Conservation (phyloP, 164 flowering plant genomes). For the Hamamelis virginiana region DNA sequence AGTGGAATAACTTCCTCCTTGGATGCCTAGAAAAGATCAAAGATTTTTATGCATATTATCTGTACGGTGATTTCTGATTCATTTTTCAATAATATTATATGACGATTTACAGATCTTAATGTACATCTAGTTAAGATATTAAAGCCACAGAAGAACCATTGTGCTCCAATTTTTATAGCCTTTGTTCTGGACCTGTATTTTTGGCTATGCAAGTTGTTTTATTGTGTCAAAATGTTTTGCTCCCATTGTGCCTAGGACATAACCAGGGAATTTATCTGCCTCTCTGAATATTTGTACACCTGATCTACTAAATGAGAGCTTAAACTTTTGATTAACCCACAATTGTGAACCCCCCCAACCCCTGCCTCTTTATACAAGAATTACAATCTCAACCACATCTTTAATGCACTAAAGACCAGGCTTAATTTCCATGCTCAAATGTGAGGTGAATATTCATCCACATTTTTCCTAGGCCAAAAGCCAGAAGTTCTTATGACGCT, state of each 20-base stretch:
- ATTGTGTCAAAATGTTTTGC: not conserved
- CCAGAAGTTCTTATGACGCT: slow-evolving; percentile 42
- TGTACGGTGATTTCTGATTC: slow-evolving; percentile 7
- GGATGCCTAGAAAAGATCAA: slow-evolving; percentile 11
- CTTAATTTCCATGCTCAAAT: not conserved
- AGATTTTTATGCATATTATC: slow-evolving; percentile 5
- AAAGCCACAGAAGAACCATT: not conserved
- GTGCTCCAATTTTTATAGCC: not conserved
- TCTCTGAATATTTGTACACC: not conserved
- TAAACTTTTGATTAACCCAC: not conserved
- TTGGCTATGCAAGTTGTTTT: not conserved
- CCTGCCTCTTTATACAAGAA: no score
- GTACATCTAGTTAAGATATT: no score
- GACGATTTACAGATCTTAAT: no score
- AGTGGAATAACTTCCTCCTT: not conserved
- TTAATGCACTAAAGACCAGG: not conserved
- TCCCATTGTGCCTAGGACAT: no score
- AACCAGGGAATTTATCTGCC: no score
- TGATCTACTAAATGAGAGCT: no score
- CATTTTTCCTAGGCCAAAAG: slow-evolving; percentile 30
- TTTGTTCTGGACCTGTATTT: not conserved
- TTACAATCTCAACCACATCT: not conserved
- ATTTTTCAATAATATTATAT: not conserved
- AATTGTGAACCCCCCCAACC: not conserved
- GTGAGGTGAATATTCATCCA: not conserved